Percentiles rank a stretch among this genome's conserved stretches.
Conservation (phyloP, 2,329 filamentous ascomycete genomes). For the Neonectria ditissima region DNA sequence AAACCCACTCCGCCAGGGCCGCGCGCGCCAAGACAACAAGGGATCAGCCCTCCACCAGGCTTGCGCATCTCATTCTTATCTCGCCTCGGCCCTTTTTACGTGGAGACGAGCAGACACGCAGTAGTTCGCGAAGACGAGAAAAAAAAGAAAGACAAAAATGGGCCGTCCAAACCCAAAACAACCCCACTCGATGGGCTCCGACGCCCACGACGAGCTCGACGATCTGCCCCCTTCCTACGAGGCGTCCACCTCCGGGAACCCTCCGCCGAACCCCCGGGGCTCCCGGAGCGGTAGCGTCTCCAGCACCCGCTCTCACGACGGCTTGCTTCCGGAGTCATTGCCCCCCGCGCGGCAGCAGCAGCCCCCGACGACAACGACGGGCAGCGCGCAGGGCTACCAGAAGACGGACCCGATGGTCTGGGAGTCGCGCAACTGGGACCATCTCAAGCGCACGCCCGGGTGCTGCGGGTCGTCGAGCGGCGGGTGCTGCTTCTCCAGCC, state of each 20-base stretch:
- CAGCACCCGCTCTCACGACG: conserved; percentile 19
- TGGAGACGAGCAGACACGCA: not conserved
- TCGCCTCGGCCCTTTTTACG: conserved; percentile 4
- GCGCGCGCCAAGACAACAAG: not conserved
- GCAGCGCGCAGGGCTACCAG: conserved; percentile 6
- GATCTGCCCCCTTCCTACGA: conserved; percentile 26
- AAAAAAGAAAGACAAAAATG: conserved; percentile 4
- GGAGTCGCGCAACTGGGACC: conserved; percentile 17
- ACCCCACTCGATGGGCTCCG: not conserved
- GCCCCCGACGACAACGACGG: too few relatives aligned
- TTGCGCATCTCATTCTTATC: conserved; percentile 15
- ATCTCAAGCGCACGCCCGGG: conserved; percentile 11
- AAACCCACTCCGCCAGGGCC: conserved; percentile 2
- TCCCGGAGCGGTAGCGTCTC: conserved; percentile 14
- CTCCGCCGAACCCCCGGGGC: not conserved
- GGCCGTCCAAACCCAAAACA: conserved; percentile 13
- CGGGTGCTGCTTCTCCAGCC: conserved; percentile 26
- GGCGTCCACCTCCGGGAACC: conserved; percentile 5
- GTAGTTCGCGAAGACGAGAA: not conserved
- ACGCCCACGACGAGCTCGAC: conserved; percentile 12
- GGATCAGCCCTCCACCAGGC: not conserved
- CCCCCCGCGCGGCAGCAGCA: not conserved
- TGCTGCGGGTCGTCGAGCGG: conserved; percentile 27
- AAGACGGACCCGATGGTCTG: conserved; percentile 22
- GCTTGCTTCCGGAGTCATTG: not conserved